Evolutionary conservation across 495 filamentous ascomycete genomes (phyloP), one percentile per base, ranked within the genome.

Genomic region (Parachaetomium inaequale): DNA sequence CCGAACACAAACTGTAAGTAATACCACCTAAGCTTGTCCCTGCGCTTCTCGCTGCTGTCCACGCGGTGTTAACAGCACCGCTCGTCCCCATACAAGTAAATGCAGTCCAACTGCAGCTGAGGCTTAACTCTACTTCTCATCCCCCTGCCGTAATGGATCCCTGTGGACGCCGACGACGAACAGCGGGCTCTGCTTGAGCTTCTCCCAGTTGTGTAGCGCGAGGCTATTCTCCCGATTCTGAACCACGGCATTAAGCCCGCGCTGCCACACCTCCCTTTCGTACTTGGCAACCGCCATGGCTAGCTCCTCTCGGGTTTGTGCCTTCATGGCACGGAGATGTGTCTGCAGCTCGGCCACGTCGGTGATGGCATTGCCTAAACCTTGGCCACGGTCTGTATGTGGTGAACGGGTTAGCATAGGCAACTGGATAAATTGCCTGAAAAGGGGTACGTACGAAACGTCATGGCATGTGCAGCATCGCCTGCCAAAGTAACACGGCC

Each of bases 391-490:
- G 53, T 82, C 71, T 65, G 62, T 60, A 4, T 12, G 7, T 2
- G 10, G n/a, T n/a, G n/a, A n/a, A n/a, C n/a, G n/a, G n/a, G n/a
- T n/a, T n/a, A n/a, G n/a, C n/a, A n/a, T n/a, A n/a, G n/a, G n/a
- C n/a, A n/a, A n/a, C n/a, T n/a, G n/a, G n/a, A n/a, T n/a, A n/a
- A n/a, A n/a, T n/a, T n/a, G 5, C 26, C 10, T 19, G 15, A 2
- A 14, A 23, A 34, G n/a, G 38, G 19, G 5, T 28, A 60, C 68
- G 59, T n/a, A 67, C 68, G 76, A 49, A 74, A 78, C 1, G 77
- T 79, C 78, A 82, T 80, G 0, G 78, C 65, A 71, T 82, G 81
- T 8, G 78, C 80, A 0, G 81, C 81, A 66, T 84, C 81, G 5
- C 81, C 81, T 0, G 74, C 78, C 46, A 82, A 67, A 8, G 79